phyloP scores from a whole-genome alignment of 2,329 filamentous ascomycete genomes.

The Botryotinia convoluta region DNA sequence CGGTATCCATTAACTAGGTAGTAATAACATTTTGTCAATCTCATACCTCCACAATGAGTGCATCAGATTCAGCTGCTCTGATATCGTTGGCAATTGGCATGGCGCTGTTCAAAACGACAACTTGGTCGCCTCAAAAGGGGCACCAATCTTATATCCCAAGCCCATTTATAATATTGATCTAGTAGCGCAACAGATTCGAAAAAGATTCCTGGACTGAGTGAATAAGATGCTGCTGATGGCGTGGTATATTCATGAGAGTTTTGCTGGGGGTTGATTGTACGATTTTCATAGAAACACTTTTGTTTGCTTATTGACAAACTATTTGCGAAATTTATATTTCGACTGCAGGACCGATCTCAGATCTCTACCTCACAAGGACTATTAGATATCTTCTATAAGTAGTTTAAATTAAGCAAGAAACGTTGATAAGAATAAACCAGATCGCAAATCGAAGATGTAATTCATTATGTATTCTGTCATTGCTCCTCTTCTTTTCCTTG shows the following conservation, averaged over 20 bases:
- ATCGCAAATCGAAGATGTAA: too few species aligned
- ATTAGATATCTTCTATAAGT: neutral
- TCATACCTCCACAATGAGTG: too few species aligned
- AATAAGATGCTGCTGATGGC: neutral
- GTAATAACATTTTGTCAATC: neutral
- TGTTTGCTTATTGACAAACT: neutral
- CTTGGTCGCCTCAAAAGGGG: neutral
- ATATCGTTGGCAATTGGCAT: neutral
- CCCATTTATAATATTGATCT: neutral
- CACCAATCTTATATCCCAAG: neutral
- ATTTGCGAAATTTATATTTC: neutral
- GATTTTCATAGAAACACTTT: neutral
- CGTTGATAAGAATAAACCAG: too few species aligned
- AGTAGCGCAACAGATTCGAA: too few species aligned
- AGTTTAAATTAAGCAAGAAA: neutral
- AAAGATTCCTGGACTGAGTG: neutral
- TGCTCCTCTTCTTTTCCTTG: neutral
- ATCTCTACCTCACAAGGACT: neutral
- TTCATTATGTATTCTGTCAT: neutral
- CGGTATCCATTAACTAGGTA: too few species aligned
- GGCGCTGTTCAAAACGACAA: neutral
- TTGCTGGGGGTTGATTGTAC: neutral
- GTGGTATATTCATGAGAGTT: neutral
- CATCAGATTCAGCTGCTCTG: neutral
- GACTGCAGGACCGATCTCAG: neutral